Base-by-base conservation (phyloP, 2,329 filamentous ascomycete genomes). In the Aspergillus proliferans region DNA sequence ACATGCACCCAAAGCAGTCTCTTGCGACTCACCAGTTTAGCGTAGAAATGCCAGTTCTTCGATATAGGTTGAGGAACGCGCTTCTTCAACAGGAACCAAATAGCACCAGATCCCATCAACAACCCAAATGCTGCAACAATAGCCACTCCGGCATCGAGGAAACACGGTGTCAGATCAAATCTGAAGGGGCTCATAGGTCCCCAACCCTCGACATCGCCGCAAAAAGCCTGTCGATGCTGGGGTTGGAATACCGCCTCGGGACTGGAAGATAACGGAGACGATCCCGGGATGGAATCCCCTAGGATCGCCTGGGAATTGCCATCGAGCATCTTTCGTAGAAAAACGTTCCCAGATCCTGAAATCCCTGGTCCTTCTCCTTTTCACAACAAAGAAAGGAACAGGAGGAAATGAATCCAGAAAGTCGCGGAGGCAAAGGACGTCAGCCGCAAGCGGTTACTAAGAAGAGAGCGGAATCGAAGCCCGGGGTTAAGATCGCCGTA, bases 151-250 rank as follows among this genome's bases (percentile, higher is more conserved):
- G 95, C 82, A 67, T 98, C 94, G 61, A 97, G 84, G 66, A 98
- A 98, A 75, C 93, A 98, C 38, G 93, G 92, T 14, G 93, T 97
- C 63, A 98, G 90, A 73, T 98, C 93, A 71, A 89, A 96, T 68
- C 92, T 81, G 58, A 84, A 78, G 33, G 85, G 84, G 71, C 90
- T 96, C 66, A 98, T 67, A 19, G 93, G 93, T 1, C 94, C 94
- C 93, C 93, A 98, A 62, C 93, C 94, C 71, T 97, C 92, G 47
- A 78, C 76, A 71, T 95, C 93, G 68, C 86, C 83, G 73, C 92
- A 97, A 69, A 96, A 76, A 50, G 88, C 83, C 67, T 94, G 87
- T 51, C 58, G 59, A 40, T 60, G 58, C 47, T 47, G 55, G 33
- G 53, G 52, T 51, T 59, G 57, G 52, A 62, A 61, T 52, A 57